Conservation (phyloP, 805 yeast species). For the Cyberlindnera mississippiensis region DNA sequence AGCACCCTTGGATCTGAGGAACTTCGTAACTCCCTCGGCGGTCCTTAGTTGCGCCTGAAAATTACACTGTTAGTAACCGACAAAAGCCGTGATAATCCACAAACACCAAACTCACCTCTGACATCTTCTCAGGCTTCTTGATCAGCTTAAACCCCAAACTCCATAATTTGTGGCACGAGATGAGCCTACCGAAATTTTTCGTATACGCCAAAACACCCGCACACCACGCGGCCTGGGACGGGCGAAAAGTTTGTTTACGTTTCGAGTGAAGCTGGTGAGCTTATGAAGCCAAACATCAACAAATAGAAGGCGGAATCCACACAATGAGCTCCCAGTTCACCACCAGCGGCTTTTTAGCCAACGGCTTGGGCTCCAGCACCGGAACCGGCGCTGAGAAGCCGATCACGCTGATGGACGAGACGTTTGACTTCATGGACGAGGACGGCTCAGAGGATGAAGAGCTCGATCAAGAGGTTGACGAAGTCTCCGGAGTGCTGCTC, state of each 20-base stretch:
- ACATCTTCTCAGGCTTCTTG: not conserved
- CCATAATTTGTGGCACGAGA: constrained; percentile 10
- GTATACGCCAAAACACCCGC: not conserved
- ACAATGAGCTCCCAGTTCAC: constrained; percentile 8
- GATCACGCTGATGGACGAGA: constrained; percentile 20
- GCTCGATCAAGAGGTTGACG: constrained; percentile 25
- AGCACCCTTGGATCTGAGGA: constrained; percentile 51
- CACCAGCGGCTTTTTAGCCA: not conserved
- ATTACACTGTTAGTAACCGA: constrained; percentile 7
- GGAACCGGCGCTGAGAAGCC: constrained; percentile 1
- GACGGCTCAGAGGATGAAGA: constrained; percentile 22
- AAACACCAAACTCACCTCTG: not conserved
- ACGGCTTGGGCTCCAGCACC: no score
- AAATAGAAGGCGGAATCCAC: not conserved
- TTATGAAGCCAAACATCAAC: not conserved
- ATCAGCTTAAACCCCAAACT: not conserved
- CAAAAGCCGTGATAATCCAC: no score
- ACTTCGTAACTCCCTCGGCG: constrained; percentile 50
- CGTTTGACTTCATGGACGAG: constrained; percentile 21
- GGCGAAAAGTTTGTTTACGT: constrained; percentile 17
- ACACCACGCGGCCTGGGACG: not conserved
- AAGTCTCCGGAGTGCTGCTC: constrained; percentile 26
- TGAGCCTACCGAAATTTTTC: constrained; percentile 19
- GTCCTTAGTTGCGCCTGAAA: constrained; percentile 19
- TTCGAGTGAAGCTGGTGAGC: not conserved